These are phyloP conservation scores for Forsythia viridissima DNA, from an alignment of 257 asterid genomes.

Conservation along the genomic window DNA sequence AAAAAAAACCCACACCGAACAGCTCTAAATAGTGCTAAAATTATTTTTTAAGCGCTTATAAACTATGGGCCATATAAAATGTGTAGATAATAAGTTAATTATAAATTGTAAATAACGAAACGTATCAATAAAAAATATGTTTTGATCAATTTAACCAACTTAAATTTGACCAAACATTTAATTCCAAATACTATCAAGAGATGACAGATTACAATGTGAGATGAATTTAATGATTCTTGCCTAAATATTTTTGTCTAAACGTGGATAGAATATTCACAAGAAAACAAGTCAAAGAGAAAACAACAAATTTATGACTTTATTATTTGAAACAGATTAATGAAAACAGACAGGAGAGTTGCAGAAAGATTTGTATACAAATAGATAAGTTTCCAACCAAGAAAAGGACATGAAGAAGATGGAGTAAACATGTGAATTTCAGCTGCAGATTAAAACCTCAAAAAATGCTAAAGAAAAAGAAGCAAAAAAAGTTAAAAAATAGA, in stretches of 20 bases:
- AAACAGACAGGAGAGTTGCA: constrained; percentile 32
- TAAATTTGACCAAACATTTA: no score
- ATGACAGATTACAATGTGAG: not conserved
- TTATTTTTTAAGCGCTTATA: no score
- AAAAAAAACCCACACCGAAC: no score
- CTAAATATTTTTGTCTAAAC: not conserved
- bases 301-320: not conserved
- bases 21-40: no score
- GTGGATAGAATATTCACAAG: not conserved
- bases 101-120: no score
- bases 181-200: not conserved
- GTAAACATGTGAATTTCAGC: constrained; percentile 35
- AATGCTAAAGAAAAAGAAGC: constrained; percentile 23
- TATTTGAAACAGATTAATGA: not conserved
- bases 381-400: constrained; percentile 14
- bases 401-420: constrained; percentile 26
- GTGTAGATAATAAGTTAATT: no score
- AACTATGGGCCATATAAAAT: no score
- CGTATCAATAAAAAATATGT: no score
- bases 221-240: not conserved
- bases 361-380: constrained; percentile 39
- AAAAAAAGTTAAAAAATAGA: constrained; percentile 28
- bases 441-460: constrained; percentile 8
- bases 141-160: no score
- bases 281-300: not conserved